These are phyloP conservation scores for Emergomyces pasteurianus DNA, from an alignment of 2,329 filamentous ascomycete species.

Conservation along the genomic window DNA sequence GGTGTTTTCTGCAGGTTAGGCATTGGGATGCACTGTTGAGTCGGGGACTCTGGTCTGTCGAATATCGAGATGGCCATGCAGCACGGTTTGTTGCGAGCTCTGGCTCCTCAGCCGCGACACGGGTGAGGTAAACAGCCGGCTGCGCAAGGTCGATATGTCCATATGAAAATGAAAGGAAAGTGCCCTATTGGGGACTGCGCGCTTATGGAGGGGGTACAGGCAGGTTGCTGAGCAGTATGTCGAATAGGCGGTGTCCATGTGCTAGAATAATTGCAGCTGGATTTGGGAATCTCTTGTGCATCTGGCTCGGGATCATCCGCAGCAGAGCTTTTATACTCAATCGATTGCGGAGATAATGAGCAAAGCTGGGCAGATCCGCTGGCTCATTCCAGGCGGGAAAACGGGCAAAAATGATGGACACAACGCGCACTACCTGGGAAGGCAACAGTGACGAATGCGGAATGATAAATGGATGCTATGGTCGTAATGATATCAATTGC, in stretches of 20 bases:
- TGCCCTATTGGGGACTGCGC: background rate
- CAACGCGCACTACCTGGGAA: background rate
- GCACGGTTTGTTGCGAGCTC: constrained; percentile 18
- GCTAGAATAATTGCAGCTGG: background rate
- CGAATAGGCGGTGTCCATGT: background rate
- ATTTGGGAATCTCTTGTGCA: background rate
- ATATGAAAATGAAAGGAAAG: constrained; percentile 17
- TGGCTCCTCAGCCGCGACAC: constrained; percentile 19
- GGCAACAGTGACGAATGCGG: background rate
- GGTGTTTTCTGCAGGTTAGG: constrained; percentile 22
- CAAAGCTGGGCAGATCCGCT: background rate
- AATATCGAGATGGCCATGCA: constrained; percentile 33
- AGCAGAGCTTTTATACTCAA: background rate
- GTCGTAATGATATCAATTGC: constrained; percentile 2
- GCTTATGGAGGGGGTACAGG: background rate
- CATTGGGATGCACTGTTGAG: constrained; percentile 22
- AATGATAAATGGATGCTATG: background rate
- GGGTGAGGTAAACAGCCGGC: constrained; percentile 24
- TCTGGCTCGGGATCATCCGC: background rate
- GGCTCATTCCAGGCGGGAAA: background rate
- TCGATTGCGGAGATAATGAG: background rate
- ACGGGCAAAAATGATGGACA: background rate
- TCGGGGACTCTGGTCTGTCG: constrained; percentile 26
- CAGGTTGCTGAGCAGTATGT: background rate
- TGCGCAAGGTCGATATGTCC: constrained; percentile 23